Percentiles rank a stretch among this genome's conserved stretches.
Evolutionary conservation across 257 asterid genomes (phyloP).

Genomic region (Solanum pennellii): DNA sequence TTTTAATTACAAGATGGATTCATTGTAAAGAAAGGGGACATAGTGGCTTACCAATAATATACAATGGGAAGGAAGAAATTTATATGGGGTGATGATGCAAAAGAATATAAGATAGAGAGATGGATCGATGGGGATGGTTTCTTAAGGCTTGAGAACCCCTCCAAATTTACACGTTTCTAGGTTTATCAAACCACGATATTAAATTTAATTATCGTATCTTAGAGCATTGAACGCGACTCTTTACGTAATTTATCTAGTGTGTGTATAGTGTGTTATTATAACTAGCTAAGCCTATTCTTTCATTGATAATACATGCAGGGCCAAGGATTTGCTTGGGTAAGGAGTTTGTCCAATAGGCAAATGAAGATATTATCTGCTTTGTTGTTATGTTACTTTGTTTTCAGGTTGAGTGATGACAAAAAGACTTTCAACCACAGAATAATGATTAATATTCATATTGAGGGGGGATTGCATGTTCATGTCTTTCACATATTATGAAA

Average conservation of each 20-base stretch:
- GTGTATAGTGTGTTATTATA: not conserved
- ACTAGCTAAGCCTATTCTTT: not conserved
- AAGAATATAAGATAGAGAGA: conserved; percentile 40
- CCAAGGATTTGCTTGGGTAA: conserved; percentile 47
- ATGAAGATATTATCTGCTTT: conserved; percentile 49
- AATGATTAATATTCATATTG: conserved; percentile 47
- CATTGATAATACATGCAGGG: conserved; percentile 31
- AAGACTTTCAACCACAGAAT: conserved; percentile 29
- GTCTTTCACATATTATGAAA: conserved; percentile 18
- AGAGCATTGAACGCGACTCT: not conserved
- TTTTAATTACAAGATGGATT: conserved; percentile 33
- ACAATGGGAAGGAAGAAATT: conserved; percentile 59
- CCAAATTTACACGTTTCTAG: conserved; percentile 53
- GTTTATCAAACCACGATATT: not conserved
- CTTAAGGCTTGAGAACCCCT: conserved; percentile 40
- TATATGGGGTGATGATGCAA: conserved; percentile 56
- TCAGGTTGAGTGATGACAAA: not conserved
- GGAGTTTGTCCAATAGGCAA: conserved; percentile 44
- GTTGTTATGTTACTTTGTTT: conserved; percentile 22
- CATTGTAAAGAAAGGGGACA: conserved; percentile 41
- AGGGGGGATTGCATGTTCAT: conserved; percentile 32
- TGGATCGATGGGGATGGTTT: conserved; percentile 41
- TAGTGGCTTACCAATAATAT: conserved; percentile 37
- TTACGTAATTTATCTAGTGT: not conserved
- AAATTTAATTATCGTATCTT: not conserved